Evolutionary conservation across 1,284 basidiomycete species (phyloP).

Genomic region (Irpex sp.): DNA sequence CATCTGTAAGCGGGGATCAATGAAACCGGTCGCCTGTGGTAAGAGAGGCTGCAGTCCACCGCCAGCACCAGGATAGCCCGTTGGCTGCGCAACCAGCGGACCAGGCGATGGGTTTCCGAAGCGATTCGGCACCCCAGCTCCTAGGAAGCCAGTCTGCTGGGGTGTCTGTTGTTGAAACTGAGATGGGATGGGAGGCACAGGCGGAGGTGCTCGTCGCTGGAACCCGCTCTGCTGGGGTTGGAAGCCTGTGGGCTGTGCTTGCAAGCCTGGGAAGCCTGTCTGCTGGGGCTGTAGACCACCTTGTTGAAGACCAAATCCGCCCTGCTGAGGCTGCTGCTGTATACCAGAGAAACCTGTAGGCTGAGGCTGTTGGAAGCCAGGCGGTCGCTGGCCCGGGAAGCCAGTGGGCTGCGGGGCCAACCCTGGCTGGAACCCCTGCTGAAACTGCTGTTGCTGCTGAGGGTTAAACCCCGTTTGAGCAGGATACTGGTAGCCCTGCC

Average conservation of each 20-base stretch:
- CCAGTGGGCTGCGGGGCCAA: conserved; percentile 38
- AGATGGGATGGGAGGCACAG: conserved; percentile 56
- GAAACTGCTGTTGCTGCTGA: conserved; percentile 34
- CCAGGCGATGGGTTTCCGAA: conserved; percentile 51
- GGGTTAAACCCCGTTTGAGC: conserved; percentile 57
- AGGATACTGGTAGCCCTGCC: conserved; percentile 56
- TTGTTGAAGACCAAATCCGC: conserved; percentile 37
- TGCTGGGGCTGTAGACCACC: conserved; percentile 37
- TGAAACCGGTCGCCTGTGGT: conserved; percentile 78
- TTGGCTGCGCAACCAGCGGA: conserved; percentile 49
- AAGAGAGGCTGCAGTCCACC: conserved; percentile 46
- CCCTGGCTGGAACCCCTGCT: conserved; percentile 25
- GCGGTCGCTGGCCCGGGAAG: conserved; percentile 31
- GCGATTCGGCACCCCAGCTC: conserved; percentile 38
- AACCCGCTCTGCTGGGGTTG: conserved; percentile 32
- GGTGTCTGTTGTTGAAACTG: conserved; percentile 45
- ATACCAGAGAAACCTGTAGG: conserved; percentile 30
- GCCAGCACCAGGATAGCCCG: conserved; percentile 44
- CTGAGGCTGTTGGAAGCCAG: conserved; percentile 38
- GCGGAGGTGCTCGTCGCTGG: conserved; percentile 53
- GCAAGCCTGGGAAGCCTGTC: conserved; percentile 45
- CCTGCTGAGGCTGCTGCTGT: conserved; percentile 26
- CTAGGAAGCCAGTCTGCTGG: conserved; percentile 37
- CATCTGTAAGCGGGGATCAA: conserved; percentile 80
- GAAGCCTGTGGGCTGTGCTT: conserved; percentile 26